Base-by-base conservation (phyloP, 2,329 filamentous ascomycete genomes). In the Fusarium setosum region DNA sequence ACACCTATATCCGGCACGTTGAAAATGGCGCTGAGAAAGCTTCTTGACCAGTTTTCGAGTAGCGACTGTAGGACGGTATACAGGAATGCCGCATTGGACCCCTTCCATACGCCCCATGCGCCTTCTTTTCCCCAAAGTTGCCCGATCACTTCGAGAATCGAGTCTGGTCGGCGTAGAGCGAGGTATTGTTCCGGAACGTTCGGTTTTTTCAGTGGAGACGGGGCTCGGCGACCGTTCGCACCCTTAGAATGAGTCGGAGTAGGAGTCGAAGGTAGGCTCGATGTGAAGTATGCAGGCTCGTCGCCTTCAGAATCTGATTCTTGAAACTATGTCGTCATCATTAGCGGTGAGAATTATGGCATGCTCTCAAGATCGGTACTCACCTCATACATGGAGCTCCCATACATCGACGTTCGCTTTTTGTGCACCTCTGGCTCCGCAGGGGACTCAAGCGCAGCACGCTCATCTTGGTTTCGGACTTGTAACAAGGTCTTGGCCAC, bases 401-500 rank as follows among this genome's bases (percentile, higher is more conserved):
- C 71, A 10, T 77, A 75, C 23, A 65, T 74, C 8, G 78, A 72
- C 24, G 61, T 70, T 54, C 69, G 76, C 61, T 66, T 79, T 72
- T 51, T 61, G 48, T 44, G 63, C 8, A 55, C 51, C 38, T 74
- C 74, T 13, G 64, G 71, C 31, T 73, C 69, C 23, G 55, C 48
- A n/a, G 66, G 61, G 17, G 69, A 58, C 15, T 67, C 58, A 34
- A 74, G 50, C 10, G 69, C 62, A 37, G 81, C 82, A 32, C 80
- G 70, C 51, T 82, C 82, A 68, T 86, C 85, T 71, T 89, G 86
- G 63, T 78, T 80, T 67, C 85, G 88, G 50, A 94, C 88, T 80
- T 99, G 96, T 70, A 99, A 81, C 56, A 98, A 88, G 13, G 91
- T 96, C 85, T 97, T 98, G 74, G 95, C 94, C 58, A 97, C 94